A percentile compares a stretch with the other conserved stretches of the same genome.
Conservation (phyloP, 768 basidiomycete genomes). For the Lentinula sp. region DNA sequence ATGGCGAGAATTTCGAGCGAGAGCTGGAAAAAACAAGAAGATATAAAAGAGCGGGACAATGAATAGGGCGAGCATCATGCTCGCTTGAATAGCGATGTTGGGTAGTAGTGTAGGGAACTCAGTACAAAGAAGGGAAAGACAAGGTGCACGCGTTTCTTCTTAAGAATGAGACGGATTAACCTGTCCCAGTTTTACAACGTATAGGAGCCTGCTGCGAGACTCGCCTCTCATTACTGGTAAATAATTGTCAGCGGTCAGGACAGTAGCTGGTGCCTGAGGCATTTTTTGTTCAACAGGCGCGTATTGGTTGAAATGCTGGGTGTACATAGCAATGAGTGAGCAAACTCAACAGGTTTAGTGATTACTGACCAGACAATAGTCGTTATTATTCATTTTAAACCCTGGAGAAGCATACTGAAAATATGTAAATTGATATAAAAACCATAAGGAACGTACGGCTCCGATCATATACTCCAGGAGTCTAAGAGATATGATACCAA, state of each 20-base stretch:
- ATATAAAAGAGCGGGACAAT: background rate
- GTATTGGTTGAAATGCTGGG: too few relatives aligned
- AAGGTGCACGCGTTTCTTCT: too few relatives aligned
- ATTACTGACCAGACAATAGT: too few relatives aligned
- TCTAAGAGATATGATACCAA: too few relatives aligned
- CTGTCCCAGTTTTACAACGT: background rate
- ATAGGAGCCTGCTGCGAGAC: background rate
- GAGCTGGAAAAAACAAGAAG: background rate
- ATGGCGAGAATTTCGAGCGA: background rate
- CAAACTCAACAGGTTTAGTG: too few relatives aligned
- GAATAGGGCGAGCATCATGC: background rate
- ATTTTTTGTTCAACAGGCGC: background rate
- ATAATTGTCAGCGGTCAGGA: background rate
- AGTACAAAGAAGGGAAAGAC: background rate
- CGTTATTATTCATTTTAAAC: too few relatives aligned
- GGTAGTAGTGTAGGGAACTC: background rate
- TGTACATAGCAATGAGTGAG: too few relatives aligned
- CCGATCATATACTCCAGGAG: too few relatives aligned
- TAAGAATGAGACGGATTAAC: background rate
- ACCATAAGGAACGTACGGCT: too few relatives aligned
- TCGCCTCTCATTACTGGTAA: background rate
- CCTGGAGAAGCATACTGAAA: too few relatives aligned
- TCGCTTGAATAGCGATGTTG: background rate
- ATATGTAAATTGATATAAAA: too few relatives aligned
- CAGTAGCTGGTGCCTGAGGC: background rate